Evolutionary conservation across 164 flowering plant genomes (phyloP).

Genomic region (Berberis vulgaris): DNA sequence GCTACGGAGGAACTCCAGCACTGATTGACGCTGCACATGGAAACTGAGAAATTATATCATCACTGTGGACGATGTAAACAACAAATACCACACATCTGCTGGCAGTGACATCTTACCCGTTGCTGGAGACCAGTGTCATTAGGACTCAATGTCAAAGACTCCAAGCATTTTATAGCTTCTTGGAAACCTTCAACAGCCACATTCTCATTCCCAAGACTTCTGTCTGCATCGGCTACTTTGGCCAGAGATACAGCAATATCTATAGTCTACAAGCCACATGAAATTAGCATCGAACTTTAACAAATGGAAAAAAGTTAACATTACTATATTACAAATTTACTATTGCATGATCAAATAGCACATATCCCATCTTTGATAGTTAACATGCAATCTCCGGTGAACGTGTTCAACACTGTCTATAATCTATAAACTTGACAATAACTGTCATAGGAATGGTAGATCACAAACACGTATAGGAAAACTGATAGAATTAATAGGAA

Average conservation of each 20-base stretch:
- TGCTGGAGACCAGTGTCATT: conserved; percentile 53
- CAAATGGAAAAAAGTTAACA: not conserved
- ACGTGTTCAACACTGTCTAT: too few relatives aligned
- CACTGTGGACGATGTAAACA: not conserved
- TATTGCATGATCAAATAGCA: too few relatives aligned
- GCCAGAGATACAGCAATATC: conserved; percentile 89
- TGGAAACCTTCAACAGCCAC: conserved; percentile 57
- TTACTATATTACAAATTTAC: too few relatives aligned
- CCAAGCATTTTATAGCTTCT: conserved; percentile 69
- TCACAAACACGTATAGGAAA: too few relatives aligned
- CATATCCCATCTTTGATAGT: too few relatives aligned
- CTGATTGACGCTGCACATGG: conserved; percentile 5
- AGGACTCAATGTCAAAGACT: conserved; percentile 46
- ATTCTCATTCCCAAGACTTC: conserved; percentile 53
- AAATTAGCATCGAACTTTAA: not conserved
- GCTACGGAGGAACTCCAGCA: conserved; percentile 7
- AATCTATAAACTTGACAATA: too few relatives aligned
- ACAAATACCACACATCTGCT: not conserved
- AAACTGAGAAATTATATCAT: not conserved
- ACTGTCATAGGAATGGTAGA: too few relatives aligned
- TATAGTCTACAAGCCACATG: conserved; percentile 30
- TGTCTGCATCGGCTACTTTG: conserved; percentile 90
- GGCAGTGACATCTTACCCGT: conserved; percentile 34
- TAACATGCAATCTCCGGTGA: too few relatives aligned
- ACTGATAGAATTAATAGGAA: too few relatives aligned